Evolutionary conservation across 192 early-diverging fungal species (phyloP).

Genomic region (Gryganskiella cystojenkinii): DNA sequence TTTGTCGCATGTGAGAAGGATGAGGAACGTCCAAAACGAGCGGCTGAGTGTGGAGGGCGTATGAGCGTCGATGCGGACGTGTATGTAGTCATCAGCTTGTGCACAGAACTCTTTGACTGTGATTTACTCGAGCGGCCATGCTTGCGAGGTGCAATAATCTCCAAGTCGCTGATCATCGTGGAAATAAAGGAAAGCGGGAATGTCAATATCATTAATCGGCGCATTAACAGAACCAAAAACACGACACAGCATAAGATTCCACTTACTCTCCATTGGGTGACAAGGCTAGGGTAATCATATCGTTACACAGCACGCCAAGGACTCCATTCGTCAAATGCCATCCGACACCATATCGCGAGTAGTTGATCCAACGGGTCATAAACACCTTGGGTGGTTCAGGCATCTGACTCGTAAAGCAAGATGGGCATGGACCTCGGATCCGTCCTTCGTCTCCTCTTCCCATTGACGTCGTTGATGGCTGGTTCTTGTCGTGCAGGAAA

Average conservation of each 20-base stretch:
- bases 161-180: constrained; percentile 31
- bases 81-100: too few relatives aligned
- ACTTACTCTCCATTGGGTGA: constrained; percentile 67
- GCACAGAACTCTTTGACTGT: neutral
- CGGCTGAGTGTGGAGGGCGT: too few relatives aligned
- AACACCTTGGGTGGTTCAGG: constrained; percentile 64
- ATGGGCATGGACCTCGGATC: neutral
- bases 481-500: neutral
- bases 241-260: too few relatives aligned
- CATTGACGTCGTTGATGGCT: neutral
- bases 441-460: neutral
- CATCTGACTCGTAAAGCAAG: neutral
- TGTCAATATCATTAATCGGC: too few relatives aligned
- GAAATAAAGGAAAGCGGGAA: neutral
- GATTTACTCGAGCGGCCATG: neutral
- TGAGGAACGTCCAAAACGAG: too few relatives aligned
- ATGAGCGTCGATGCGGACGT: too few relatives aligned
- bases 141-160: constrained; percentile 16
- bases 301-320: constrained; percentile 89
- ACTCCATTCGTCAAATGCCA: constrained; percentile 90
- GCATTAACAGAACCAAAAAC: too few relatives aligned
- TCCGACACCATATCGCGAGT: constrained; percentile 88
- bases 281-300: constrained; percentile 80
- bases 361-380: constrained; percentile 91
- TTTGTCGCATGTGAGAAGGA: neutral